Percentiles rank a stretch among this genome's conserved stretches.
Evolutionary conservation across 768 basidiomycete species (phyloP).

Genomic region (Infundibulicybe gibba): DNA sequence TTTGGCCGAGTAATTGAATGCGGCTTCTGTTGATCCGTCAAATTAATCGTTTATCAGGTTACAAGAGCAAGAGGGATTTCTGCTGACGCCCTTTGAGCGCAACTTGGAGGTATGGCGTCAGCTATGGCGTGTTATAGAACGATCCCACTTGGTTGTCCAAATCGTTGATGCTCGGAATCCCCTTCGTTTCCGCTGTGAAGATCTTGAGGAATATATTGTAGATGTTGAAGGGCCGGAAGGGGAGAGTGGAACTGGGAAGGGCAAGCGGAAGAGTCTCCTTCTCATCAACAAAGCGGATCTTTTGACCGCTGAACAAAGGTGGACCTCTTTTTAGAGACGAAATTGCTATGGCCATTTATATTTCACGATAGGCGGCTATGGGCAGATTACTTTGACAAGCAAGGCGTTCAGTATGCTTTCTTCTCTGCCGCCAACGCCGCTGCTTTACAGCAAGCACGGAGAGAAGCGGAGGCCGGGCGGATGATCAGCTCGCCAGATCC

Average conservation of each 20-base stretch:
- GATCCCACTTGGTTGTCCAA: slow-evolving; percentile 91
- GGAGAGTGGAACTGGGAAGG: slow-evolving; percentile 72
- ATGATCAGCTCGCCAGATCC: slow-evolving; percentile 12
- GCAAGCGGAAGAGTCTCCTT: slow-evolving; percentile 70
- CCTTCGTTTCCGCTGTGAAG: slow-evolving; percentile 86
- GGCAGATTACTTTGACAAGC: slow-evolving; percentile 87
- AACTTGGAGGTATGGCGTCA: slow-evolving; percentile 99
- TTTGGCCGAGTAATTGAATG: slow-evolving; percentile 73
- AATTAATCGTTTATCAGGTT: slow-evolving; percentile 45
- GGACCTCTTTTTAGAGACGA: slow-evolving; percentile 1
- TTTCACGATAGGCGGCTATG: slow-evolving; percentile 58
- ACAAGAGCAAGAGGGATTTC: slow-evolving; percentile 80
- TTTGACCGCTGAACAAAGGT: slow-evolving; percentile 85
- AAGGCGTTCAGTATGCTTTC: slow-evolving; percentile 80
- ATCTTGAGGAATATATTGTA: slow-evolving; percentile 79
- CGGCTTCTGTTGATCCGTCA: background rate
- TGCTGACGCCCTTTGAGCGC: slow-evolving; percentile 96
- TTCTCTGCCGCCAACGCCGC: slow-evolving; percentile 90
- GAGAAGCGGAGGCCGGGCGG: slow-evolving; percentile 33
- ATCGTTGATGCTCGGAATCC: slow-evolving; percentile 98
- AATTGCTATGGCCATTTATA: background rate
- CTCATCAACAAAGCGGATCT: slow-evolving; percentile 97
- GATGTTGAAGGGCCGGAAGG: slow-evolving; percentile 85
- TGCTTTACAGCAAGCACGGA: slow-evolving; percentile 74
- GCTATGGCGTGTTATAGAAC: slow-evolving; percentile 94